A percentile compares a stretch with the other conserved stretches of the same genome.
These are phyloP conservation scores for Helicostylum pulchrum DNA, from an alignment of 192 early-diverging fungal species.

Conservation along the genomic window DNA sequence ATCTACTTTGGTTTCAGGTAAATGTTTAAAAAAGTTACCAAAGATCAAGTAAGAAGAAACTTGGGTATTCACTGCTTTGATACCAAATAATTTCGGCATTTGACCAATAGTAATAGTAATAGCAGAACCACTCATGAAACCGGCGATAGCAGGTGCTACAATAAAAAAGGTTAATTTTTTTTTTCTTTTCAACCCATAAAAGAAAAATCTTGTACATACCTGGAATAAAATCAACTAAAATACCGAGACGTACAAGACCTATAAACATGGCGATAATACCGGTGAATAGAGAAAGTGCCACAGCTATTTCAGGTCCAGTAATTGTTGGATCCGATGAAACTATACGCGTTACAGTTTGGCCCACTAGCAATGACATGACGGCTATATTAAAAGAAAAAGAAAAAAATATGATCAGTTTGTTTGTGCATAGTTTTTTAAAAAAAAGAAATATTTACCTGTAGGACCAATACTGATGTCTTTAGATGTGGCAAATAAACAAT, in stretches of 20 bases:
- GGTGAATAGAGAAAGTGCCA: constrained; percentile 69
- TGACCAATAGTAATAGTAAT: constrained; percentile 72
- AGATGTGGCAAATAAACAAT: constrained; percentile 75
- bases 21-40: constrained; percentile 48
- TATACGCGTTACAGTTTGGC: constrained; percentile 56
- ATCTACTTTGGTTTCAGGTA: constrained; percentile 49
- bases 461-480: constrained; percentile 75
- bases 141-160: constrained; percentile 73
- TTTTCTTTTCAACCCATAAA: too few relatives aligned
- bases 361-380: constrained; percentile 79
- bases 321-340: constrained; percentile 14
- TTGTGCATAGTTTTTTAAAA: too few relatives aligned
- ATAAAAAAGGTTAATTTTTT: not conserved
- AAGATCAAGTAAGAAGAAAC: constrained; percentile 57
- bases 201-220: constrained; percentile 14
- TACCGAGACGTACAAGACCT: constrained; percentile 82
- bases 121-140: constrained; percentile 87
- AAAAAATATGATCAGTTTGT: not conserved
- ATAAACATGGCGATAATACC: constrained; percentile 71
- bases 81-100: constrained; percentile 75
- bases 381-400: constrained; percentile 24
- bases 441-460: constrained; percentile 19
- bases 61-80: constrained; percentile 72
- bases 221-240: constrained; percentile 92
- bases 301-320: constrained; percentile 51